These are phyloP conservation scores for Pelargonium myrrhifolium DNA, from an alignment of 441 rosid genomes.

Conservation along the genomic window DNA sequence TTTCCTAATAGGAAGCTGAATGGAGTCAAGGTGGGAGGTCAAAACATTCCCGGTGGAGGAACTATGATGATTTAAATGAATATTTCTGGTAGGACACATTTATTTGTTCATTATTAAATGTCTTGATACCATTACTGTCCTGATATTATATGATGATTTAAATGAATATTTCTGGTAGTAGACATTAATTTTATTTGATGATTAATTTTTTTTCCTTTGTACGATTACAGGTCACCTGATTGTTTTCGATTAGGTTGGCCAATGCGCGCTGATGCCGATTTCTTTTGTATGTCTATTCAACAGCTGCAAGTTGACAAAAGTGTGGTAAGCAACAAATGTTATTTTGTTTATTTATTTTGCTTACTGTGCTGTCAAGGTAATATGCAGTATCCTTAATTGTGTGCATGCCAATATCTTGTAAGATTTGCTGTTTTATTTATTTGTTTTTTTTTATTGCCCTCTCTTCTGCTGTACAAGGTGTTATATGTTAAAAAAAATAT, in stretches of 20 bases:
- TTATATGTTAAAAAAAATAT: too few relatives aligned
- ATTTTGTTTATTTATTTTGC: too few relatives aligned
- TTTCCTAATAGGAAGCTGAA: slow-evolving; percentile 67
- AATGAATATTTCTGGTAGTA: slow-evolving; percentile 92
- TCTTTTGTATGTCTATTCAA: slow-evolving; percentile 44
- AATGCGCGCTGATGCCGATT: slow-evolving; percentile 95
- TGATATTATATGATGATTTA: slow-evolving; percentile 33
- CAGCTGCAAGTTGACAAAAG: slow-evolving; percentile 38
- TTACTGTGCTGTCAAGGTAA: too few relatives aligned
- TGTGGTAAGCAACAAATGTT: slow-evolving; percentile 37
- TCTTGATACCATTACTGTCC: background rate
- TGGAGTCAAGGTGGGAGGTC: slow-evolving; percentile 75
- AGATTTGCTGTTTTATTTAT: too few relatives aligned
- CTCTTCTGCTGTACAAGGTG: too few relatives aligned
- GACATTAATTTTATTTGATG: background rate
- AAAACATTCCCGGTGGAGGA: slow-evolving; percentile 99
- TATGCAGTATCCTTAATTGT: too few relatives aligned
- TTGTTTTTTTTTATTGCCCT: too few relatives aligned
- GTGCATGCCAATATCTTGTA: too few relatives aligned
- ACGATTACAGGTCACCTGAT: slow-evolving; percentile 67
- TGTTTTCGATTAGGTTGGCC: slow-evolving; percentile 99
- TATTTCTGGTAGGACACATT: slow-evolving; percentile 66
- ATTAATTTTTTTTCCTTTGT: background rate
- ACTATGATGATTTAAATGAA: slow-evolving; percentile 94
- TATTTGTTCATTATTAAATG: background rate